These are phyloP conservation scores for Cordyceps tenuipes DNA, from an alignment of 2,329 filamentous ascomycete genomes.

Conservation along the genomic window DNA sequence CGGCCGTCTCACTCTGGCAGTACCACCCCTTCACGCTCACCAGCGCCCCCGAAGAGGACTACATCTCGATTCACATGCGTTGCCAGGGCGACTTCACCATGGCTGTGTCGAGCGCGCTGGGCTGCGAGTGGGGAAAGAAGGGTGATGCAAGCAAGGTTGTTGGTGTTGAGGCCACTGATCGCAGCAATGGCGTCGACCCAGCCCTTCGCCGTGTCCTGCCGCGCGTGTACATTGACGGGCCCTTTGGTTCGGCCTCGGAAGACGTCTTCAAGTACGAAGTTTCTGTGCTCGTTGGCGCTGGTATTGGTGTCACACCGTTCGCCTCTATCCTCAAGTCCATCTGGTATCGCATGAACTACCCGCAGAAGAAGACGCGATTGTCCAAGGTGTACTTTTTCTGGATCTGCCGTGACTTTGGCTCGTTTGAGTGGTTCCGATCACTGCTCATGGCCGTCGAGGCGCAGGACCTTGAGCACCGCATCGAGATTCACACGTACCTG, in stretches of 20 bases:
- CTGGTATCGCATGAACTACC: constrained; percentile 90
- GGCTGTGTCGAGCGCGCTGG: constrained; percentile 58
- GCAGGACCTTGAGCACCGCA: constrained; percentile 73
- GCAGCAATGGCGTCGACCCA: constrained; percentile 53
- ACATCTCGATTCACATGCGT: constrained; percentile 79
- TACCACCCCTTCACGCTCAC: constrained; percentile 84
- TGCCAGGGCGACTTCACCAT: constrained; percentile 77
- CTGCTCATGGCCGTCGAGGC: constrained; percentile 77
- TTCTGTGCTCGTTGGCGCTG: constrained; percentile 69
- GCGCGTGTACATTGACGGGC: constrained; percentile 74
- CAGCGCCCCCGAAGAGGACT: constrained; percentile 81
- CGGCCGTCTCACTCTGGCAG: constrained; percentile 78
- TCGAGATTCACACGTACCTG: constrained; percentile 84
- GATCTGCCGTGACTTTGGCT: constrained; percentile 82
- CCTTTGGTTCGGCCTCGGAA: constrained; percentile 78
- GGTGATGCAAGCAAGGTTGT: constrained; percentile 56
- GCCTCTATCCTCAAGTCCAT: constrained; percentile 84
- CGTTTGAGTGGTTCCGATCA: constrained; percentile 84
- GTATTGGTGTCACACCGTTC: constrained; percentile 81
- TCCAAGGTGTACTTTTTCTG: constrained; percentile 90
- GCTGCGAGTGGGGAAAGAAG: constrained; percentile 60
- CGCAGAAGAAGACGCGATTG: constrained; percentile 67
- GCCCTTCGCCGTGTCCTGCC: constrained; percentile 66
- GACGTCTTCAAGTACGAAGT: constrained; percentile 87
- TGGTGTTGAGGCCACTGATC: constrained; percentile 50